These are phyloP conservation scores for Leccinum incarnatum DNA, from an alignment of 768 basidiomycete genomes.

Conservation along the genomic window DNA sequence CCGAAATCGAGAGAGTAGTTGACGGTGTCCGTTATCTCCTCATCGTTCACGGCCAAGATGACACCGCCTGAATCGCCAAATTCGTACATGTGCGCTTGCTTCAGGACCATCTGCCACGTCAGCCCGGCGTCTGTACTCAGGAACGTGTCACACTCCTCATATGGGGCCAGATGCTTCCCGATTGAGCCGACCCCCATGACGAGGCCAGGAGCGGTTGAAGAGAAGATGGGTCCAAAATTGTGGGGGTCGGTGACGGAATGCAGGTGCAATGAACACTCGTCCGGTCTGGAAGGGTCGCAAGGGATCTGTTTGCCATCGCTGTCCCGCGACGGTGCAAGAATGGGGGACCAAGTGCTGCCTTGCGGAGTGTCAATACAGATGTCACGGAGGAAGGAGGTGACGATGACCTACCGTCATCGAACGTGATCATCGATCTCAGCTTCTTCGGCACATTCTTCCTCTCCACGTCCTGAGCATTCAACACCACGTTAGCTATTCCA, in stretches of 20 bases:
- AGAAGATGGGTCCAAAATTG: constrained; percentile 93
- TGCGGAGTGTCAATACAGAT: constrained; percentile 1
- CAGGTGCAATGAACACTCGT: constrained; percentile 80
- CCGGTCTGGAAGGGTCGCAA: constrained; percentile 58
- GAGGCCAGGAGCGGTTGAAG: constrained; percentile 90
- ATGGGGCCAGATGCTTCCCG: constrained; percentile 62
- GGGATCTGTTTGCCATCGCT: constrained; percentile 55
- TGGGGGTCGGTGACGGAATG: constrained; percentile 91
- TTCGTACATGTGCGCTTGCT: constrained; percentile 88
- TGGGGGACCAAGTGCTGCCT: constrained; percentile 73
- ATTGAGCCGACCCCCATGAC: constrained; percentile 97
- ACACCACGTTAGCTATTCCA: constrained; percentile 85
- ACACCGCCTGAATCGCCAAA: constrained; percentile 90
- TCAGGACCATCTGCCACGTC: constrained; percentile 75
- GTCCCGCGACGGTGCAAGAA: constrained; percentile 60
- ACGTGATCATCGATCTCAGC: constrained; percentile 79
- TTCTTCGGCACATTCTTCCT: constrained; percentile 64
- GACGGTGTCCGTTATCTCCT: constrained; percentile 65
- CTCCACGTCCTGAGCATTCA: constrained; percentile 83
- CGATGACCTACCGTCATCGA: constrained; percentile 68
- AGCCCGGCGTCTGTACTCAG: constrained; percentile 87
- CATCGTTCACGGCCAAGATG: constrained; percentile 80
- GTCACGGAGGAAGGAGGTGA: neutral
- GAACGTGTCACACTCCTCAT: constrained; percentile 92
- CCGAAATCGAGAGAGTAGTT: constrained; percentile 84